These are phyloP conservation scores for Rhynchospora breviuscula DNA, from an alignment of 176 grass and related monocot species.

Conservation along the genomic window DNA sequence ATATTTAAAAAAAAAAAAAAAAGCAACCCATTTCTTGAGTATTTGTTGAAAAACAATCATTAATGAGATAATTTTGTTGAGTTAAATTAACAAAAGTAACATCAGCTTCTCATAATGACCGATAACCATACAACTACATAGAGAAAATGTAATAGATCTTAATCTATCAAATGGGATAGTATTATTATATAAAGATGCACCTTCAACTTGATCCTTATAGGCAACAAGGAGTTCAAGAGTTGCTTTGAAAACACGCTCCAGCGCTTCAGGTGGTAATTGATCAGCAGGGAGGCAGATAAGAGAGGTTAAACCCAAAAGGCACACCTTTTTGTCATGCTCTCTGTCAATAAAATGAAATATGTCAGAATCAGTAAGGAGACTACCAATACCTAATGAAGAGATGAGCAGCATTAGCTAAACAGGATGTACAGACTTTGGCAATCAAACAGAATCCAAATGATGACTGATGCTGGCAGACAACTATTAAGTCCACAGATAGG, in stretches of 20 bases:
- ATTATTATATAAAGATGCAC: conserved; percentile 29
- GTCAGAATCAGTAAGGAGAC: conserved; percentile 4
- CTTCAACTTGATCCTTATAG: conserved; percentile 94
- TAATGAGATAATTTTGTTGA: neutral
- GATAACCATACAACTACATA: neutral
- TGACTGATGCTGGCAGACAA: neutral
- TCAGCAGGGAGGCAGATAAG: conserved; percentile 72
- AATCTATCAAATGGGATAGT: neutral
- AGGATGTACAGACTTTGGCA: neutral
- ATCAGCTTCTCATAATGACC: neutral
- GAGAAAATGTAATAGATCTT: neutral
- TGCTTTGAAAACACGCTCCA: conserved; percentile 80
- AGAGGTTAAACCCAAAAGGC: conserved; percentile 69
- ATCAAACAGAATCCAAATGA: neutral
- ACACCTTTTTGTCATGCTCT: conserved; percentile 85
- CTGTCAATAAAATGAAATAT: conserved; percentile 44
- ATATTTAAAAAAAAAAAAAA: too few species aligned
- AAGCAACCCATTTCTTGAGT: neutral
- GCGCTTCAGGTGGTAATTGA: conserved; percentile 70
- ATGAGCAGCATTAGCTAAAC: neutral
- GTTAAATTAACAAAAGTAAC: neutral
- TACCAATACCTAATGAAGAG: neutral
- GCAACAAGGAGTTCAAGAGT: conserved; percentile 74
- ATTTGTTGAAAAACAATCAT: neutral
- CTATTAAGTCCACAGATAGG: neutral